Evolutionary conservation across 495 filamentous ascomycete species (phyloP).

Genomic region (Astrothelium subdiscretum): DNA sequence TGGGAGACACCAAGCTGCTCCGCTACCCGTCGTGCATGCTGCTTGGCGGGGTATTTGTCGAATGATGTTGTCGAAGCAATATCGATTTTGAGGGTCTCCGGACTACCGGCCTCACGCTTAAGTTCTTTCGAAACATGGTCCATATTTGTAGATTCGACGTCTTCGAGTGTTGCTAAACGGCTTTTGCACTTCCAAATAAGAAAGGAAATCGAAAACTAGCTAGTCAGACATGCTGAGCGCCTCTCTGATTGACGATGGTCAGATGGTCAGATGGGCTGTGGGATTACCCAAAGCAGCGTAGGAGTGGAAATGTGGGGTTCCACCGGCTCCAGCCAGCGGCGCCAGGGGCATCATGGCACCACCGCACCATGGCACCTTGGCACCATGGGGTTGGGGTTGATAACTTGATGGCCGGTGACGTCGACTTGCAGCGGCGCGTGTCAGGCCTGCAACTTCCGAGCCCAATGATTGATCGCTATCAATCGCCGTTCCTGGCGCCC

Average conservation of each 20-base stretch:
- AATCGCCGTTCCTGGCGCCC: not conserved
- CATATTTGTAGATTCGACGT: not conserved
- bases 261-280: not conserved
- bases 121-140: not conserved
- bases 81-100: not conserved
- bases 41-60: constrained; percentile 45
- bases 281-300: not conserved
- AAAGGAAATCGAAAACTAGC: too few relatives aligned
- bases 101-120: not conserved
- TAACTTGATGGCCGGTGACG: not conserved
- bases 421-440: not conserved
- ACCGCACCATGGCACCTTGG: too few relatives aligned
- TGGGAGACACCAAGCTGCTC: constrained; percentile 46
- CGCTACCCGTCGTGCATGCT: constrained; percentile 64
- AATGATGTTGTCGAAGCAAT: not conserved
- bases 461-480: not conserved
- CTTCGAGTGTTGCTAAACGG: not conserved
- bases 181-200: too few relatives aligned
- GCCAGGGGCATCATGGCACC: too few relatives aligned
- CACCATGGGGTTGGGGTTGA: not conserved
- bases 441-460: not conserved
- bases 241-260: not conserved
- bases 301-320: not conserved
- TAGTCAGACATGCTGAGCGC: not conserved
- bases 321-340: not conserved